A percentile compares a stretch with the other conserved stretches of the same genome.
phyloP scores from a whole-genome alignment of 2,329 filamentous ascomycete species.

The Karstenula rhodostoma region DNA sequence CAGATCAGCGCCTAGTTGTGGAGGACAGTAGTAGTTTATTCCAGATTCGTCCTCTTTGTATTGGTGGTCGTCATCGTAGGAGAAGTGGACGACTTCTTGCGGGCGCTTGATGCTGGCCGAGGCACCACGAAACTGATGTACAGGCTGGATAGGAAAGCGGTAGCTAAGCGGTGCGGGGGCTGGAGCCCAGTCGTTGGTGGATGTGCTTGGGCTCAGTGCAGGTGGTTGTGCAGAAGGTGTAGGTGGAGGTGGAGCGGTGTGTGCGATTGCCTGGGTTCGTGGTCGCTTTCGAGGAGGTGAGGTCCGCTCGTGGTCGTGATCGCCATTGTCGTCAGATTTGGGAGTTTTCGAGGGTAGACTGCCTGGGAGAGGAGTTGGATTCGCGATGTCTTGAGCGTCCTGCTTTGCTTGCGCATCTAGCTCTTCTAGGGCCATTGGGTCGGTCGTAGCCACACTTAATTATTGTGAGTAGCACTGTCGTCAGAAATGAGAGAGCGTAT shows the following conservation, averaged over 20 bases:
- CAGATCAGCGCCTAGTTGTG: conserved; percentile 73
- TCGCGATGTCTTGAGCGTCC: neutral
- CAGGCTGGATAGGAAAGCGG: conserved; percentile 41
- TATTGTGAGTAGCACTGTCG: too few relatives aligned
- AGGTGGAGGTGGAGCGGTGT: conserved; percentile 18
- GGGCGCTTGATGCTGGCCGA: conserved; percentile 46
- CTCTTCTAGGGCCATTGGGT: neutral
- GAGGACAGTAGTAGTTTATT: conserved; percentile 87
- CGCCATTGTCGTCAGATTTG: conserved; percentile 14
- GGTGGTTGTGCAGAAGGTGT: conserved; percentile 8
- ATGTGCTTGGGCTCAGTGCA: neutral
- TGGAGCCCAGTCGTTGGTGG: neutral
- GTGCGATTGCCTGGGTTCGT: conserved; percentile 44
- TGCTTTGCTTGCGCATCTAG: neutral
- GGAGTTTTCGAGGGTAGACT: conserved; percentile 18
- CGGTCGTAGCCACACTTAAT: neutral
- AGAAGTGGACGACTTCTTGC: conserved; percentile 91
- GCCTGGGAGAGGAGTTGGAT: neutral
- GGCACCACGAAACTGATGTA: conserved; percentile 44
- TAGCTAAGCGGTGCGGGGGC: neutral
- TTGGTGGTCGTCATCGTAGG: conserved; percentile 83
- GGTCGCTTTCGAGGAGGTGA: conserved; percentile 42
- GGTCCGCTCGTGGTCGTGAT: neutral
- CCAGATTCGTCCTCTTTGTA: conserved; percentile 81
- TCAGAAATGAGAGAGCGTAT: too few relatives aligned